These are phyloP conservation scores for Monascus ruber DNA, from an alignment of 2,329 filamentous ascomycete species.

Conservation along the genomic window DNA sequence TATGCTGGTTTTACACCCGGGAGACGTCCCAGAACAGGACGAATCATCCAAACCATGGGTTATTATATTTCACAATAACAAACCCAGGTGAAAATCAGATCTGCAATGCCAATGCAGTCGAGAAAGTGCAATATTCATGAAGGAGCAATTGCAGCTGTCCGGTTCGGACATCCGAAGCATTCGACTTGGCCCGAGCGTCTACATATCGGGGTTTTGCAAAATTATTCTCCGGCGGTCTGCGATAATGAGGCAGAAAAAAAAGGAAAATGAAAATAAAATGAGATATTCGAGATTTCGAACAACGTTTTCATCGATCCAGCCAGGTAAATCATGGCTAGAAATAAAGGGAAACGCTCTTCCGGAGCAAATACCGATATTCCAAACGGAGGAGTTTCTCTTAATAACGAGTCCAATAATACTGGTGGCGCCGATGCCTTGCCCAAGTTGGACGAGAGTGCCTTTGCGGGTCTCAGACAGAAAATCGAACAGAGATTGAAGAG, in stretches of 20 bases:
- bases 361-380: slow-evolving; percentile 10
- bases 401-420: slow-evolving; percentile 9
- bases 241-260: slow-evolving; percentile 22
- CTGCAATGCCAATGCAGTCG: too few relatives aligned
- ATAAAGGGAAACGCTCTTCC: slow-evolving; percentile 24
- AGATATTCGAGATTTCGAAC: too few relatives aligned
- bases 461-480: slow-evolving; percentile 30
- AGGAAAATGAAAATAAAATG: not conserved
- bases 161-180: slow-evolving; percentile 1
- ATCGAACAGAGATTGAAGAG: slow-evolving; percentile 31
- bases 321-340: slow-evolving; percentile 25
- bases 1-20: slow-evolving; percentile 17
- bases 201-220: slow-evolving; percentile 6
- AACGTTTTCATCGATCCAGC: not conserved
- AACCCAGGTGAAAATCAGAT: too few relatives aligned
- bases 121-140: too few relatives aligned
- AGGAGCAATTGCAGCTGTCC: too few relatives aligned
- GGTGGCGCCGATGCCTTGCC: slow-evolving; percentile 15
- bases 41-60: slow-evolving; percentile 18
- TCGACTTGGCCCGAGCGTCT: slow-evolving; percentile 6
- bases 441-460: slow-evolving; percentile 26
- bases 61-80: not conserved
- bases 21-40: slow-evolving; percentile 12
- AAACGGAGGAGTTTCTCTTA: slow-evolving; percentile 8
- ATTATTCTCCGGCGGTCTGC: slow-evolving; percentile 17